A percentile compares a stretch with the other conserved stretches of the same genome.
Conservation (phyloP, 257 asterid species). For the Solanum infundibuliforme region DNA sequence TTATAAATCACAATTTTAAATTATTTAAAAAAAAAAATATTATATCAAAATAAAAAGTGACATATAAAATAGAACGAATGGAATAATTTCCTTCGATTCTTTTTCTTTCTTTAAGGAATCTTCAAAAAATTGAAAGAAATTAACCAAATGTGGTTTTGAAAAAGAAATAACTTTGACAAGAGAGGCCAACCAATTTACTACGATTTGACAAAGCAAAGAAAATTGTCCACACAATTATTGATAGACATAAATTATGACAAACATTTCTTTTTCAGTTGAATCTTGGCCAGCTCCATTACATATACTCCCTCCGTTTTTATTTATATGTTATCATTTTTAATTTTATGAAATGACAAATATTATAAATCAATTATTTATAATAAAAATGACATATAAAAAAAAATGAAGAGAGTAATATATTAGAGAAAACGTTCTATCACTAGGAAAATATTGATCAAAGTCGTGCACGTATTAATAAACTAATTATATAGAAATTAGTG, state of each 20-base stretch:
- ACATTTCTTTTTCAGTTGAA: not conserved
- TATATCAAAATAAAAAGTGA: too few species aligned
- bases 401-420: too few species aligned
- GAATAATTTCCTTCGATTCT: not conserved
- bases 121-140: not conserved
- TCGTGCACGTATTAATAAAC: too few species aligned
- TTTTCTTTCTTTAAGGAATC: not conserved
- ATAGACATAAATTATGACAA: not conserved
- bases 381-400: too few species aligned
- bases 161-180: not conserved
- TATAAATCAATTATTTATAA: too few species aligned
- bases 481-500: too few species aligned
- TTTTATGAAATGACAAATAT: too few species aligned
- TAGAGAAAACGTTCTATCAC: not conserved
- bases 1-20: too few species aligned
- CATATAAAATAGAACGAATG: too few species aligned
- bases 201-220: not conserved
- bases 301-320: too few species aligned
- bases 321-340: too few species aligned
- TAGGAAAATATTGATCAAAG: not conserved
- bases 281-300: too few species aligned
- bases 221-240: not conserved
- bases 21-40: fast-evolving
- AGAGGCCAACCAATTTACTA: not conserved
- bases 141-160: not conserved